phyloP scores from a whole-genome alignment of 768 basidiomycete genomes.

The Rhizopogon vesiculosus region DNA sequence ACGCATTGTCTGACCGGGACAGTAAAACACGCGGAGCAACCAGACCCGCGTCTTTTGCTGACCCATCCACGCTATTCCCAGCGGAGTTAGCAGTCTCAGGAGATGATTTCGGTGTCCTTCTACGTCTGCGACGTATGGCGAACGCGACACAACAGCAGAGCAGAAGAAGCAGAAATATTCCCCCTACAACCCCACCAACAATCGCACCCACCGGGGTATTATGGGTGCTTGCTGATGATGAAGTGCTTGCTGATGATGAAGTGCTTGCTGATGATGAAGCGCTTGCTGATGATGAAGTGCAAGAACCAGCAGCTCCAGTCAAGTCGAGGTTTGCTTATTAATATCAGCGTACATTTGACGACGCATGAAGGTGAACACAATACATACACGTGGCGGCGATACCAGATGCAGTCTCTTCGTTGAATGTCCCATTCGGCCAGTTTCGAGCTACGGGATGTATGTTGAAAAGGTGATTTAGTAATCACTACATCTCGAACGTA shows the following conservation, averaged over 20 bases:
- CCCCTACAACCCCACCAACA: conserved; percentile 19
- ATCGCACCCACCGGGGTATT: conserved; percentile 11
- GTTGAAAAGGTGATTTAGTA: background rate
- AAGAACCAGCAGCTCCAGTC: conserved; percentile 10
- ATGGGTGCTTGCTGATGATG: conserved; percentile 3
- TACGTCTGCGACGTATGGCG: conserved; percentile 9
- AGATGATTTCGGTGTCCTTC: background rate
- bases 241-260: too few species aligned
- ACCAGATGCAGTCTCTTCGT: conserved; percentile 9
- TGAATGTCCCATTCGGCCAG: conserved; percentile 17
- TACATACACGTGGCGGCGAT: conserved; percentile 11
- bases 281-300: background rate
- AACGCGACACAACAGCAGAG: conserved; percentile 9
- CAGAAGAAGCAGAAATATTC: conserved; percentile 9
- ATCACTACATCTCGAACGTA: conserved; percentile 2
- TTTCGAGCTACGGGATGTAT: conserved; percentile 9
- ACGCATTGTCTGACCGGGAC: background rate
- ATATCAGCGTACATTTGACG: background rate
- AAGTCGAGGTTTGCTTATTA: conserved; percentile 13
- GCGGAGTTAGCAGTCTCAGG: background rate
- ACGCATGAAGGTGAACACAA: background rate
- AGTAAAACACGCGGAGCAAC: background rate
- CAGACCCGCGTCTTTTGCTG: background rate
- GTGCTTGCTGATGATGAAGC: too few species aligned
- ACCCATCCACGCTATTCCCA: background rate